A percentile compares a stretch with the other conserved stretches of the same genome.
Conservation (phyloP, 108 stramenopile species). For the Cafeteria roenbergensis region DNA sequence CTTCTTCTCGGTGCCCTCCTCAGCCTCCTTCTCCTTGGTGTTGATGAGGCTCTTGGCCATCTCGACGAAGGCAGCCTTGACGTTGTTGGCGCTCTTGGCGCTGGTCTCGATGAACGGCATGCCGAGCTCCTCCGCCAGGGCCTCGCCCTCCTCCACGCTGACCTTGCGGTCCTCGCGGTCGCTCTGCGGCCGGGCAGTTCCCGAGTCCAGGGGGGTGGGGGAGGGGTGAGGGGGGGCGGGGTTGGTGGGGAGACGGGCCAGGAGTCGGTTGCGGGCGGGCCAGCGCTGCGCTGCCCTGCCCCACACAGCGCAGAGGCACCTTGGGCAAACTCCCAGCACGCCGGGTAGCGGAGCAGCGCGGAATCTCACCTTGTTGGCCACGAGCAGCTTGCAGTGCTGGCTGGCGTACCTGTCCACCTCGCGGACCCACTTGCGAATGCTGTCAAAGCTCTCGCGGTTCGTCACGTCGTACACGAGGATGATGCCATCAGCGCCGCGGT, state of each 20-base stretch:
- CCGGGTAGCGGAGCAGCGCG: too few relatives aligned
- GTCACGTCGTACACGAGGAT: constrained; percentile 92
- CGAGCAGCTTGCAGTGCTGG: constrained; percentile 83
- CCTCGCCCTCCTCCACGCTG: constrained; percentile 73
- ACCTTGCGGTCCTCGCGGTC: constrained; percentile 67
- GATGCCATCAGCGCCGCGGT: constrained; percentile 89
- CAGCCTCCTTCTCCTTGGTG: neutral
- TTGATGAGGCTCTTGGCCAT: constrained; percentile 89
- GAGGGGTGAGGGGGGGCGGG: too few relatives aligned
- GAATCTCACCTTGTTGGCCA: constrained; percentile 92
- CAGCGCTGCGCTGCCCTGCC: neutral
- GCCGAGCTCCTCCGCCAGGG: constrained; percentile 80
- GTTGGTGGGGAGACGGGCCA: constrained; percentile 13
- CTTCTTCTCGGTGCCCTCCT: too few relatives aligned
- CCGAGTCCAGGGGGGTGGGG: too few relatives aligned
- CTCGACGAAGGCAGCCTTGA: constrained; percentile 88
- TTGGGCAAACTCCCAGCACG: too few relatives aligned
- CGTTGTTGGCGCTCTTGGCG: constrained; percentile 86
- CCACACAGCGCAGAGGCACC: too few relatives aligned
- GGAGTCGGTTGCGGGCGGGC: too few relatives aligned
- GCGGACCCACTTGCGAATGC: constrained; percentile 91
- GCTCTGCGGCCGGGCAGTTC: too few relatives aligned
- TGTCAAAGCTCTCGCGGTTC: constrained; percentile 82
- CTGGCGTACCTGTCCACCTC: constrained; percentile 93
- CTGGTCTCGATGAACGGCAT: constrained; percentile 92